Percentiles rank a stretch among this genome's conserved stretches.
phyloP scores from a whole-genome alignment of 2,329 filamentous ascomycete genomes.

The Penicillium sp. region DNA sequence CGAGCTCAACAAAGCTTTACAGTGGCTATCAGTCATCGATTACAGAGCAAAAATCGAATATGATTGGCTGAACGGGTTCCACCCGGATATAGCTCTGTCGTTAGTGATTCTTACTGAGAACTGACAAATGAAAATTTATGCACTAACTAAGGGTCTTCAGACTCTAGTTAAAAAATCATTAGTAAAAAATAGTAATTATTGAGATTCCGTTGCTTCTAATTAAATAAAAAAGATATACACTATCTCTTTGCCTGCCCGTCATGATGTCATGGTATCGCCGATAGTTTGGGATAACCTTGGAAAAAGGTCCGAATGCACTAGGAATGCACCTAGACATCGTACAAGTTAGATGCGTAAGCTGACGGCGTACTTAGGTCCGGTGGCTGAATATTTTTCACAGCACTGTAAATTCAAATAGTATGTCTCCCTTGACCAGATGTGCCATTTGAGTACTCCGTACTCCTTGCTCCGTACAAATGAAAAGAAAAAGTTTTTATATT shows the following conservation, averaged over 20 bases:
- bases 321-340: no score
- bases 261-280: conserved; percentile 2
- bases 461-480: no score
- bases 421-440: not conserved
- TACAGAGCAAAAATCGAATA: conserved; percentile 15
- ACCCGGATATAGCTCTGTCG: conserved; percentile 13
- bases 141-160: not conserved
- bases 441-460: not conserved
- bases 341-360: not conserved
- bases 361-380: not conserved
- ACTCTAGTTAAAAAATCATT: not conserved
- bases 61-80: conserved; percentile 16
- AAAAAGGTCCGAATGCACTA: not conserved
- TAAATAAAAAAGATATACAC: not conserved
- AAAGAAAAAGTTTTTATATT: not conserved
- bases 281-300: not conserved
- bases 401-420: not conserved
- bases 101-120: conserved; percentile 35
- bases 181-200: not conserved
- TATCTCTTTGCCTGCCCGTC: not conserved
- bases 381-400: not conserved
- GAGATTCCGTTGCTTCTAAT: not conserved
- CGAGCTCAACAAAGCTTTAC: conserved; percentile 13
- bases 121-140: conserved; percentile 32
- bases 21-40: conserved; percentile 28